These are phyloP conservation scores for Boechera retrofracta DNA, from an alignment of 345 rosid species.

Conservation along the genomic window DNA sequence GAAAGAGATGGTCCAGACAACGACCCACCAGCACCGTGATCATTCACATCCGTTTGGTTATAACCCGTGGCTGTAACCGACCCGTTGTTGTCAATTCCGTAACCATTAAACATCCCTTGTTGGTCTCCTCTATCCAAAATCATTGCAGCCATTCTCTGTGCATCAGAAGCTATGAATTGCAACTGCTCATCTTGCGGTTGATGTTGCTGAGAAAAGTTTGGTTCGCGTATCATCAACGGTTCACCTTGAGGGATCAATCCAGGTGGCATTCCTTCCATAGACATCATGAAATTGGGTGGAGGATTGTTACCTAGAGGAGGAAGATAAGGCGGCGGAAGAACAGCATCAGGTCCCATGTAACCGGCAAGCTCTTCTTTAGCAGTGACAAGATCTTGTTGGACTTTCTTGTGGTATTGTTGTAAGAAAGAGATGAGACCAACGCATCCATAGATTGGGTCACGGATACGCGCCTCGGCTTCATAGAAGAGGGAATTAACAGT, in stretches of 20 bases:
- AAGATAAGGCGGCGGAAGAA: slow-evolving; percentile 44
- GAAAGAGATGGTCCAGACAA: slow-evolving; percentile 57
- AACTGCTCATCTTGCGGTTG: slow-evolving; percentile 57
- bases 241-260: slow-evolving; percentile 44
- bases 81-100: slow-evolving; percentile 41
- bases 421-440: slow-evolving; percentile 70
- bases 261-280: slow-evolving; percentile 62
- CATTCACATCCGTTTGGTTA: slow-evolving; percentile 50
- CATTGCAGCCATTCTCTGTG: slow-evolving; percentile 52
- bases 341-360: slow-evolving; percentile 59
- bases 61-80: slow-evolving; percentile 51
- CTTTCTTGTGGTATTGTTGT: slow-evolving; percentile 63
- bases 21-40: slow-evolving; percentile 44
- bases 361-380: slow-evolving; percentile 68
- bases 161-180: slow-evolving; percentile 58
- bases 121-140: slow-evolving; percentile 55
- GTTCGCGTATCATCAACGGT: slow-evolving; percentile 50
- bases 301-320: slow-evolving; percentile 49
- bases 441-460: slow-evolving; percentile 88
- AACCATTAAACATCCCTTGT: slow-evolving; percentile 55
- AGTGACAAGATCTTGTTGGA: slow-evolving; percentile 54
- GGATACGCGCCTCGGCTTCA: slow-evolving; percentile 84
- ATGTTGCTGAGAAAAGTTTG: slow-evolving; percentile 40
- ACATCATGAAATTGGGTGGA: slow-evolving; percentile 51
- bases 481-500: slow-evolving; percentile 80